Base-by-base conservation (phyloP, 2,329 filamentous ascomycete genomes). In the Fusarium fujikuroi region DNA sequence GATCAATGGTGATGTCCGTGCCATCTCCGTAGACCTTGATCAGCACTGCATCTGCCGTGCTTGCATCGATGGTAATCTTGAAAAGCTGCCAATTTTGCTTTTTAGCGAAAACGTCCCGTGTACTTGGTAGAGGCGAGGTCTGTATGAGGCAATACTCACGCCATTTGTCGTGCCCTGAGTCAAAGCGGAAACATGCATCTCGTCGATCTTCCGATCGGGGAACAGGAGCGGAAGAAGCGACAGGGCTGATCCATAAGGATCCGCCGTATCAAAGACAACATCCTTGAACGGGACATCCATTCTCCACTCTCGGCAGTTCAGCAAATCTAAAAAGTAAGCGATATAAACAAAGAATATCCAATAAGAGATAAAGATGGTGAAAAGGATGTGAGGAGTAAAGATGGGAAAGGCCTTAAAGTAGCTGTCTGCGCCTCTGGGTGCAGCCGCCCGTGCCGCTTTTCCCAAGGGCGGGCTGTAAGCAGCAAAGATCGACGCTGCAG, bases 11-110 rank as follows among this genome's bases (percentile, higher is more conserved):
- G 19, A 76, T 69, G 18, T 76, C 61, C 1, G 74, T 76, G 23
- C 74, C 74, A 39, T 76, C 74, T 23, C 74, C 74, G 30, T 76
- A 76, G 49, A 76, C 65, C 36, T 76, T 76, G 60, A 76, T 46
- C 15, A 76, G 44, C 19, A 70, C 73, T 4, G 61, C 63, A 30
- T 59, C 52, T 43, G 42, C 25, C 2, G 47, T 53, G 40, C 34
- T n/a, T 25, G 50, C 32, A 19, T 40, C 58, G 25, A n/a, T 54
- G 25, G 42, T 68, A 18, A 70, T 66, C 19, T 73, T 76, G 74
- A 73, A 76, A 23, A 76, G 58, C 74, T 76, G 37, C 46, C 44
- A 44, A 30, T 12, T n/a, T 42, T 44, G 42, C 5, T 19, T 30
- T 43, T 68, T 43, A 74, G 74, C 36, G 46, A 23, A 9, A 5